These are phyloP conservation scores for Oleoguttula mirabilis DNA, from an alignment of 495 filamentous ascomycete species.

Conservation along the genomic window DNA sequence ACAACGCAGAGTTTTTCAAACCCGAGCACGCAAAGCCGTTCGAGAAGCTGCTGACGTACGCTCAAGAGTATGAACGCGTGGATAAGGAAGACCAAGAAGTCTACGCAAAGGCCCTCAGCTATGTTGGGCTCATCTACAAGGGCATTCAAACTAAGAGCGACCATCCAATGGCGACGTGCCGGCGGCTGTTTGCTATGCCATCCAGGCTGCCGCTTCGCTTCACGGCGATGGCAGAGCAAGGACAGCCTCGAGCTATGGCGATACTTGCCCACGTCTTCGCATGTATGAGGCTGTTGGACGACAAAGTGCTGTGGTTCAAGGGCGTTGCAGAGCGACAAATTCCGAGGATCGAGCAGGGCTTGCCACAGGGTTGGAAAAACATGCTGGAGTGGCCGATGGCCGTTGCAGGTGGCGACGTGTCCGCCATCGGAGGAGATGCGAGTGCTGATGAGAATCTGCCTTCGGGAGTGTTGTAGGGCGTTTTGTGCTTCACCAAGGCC, in stretches of 20 bases:
- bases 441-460: no score
- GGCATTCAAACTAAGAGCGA: conserved; percentile 1
- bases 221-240: conserved; percentile 4
- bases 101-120: conserved; percentile 1
- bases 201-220: conserved; percentile 2
- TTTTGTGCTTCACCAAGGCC: no score
- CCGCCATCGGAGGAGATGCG: no score
- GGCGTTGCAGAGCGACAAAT: conserved; percentile 10
- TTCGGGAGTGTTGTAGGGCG: no score
- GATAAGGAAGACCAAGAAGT: not conserved
- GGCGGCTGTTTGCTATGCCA: conserved; percentile 2
- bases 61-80: conserved; percentile 3
- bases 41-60: not conserved
- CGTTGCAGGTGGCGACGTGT: not conserved
- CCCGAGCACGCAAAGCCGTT: conserved; percentile 8
- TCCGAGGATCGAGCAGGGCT: conserved; percentile 1
- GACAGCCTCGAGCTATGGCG: conserved; percentile 7
- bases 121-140: conserved; percentile 7
- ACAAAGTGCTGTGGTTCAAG: conserved; percentile 1
- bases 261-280: conserved; percentile 11
- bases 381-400: conserved; percentile 8
- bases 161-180: not conserved
- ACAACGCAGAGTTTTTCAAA: conserved; percentile 2
- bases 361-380: conserved; percentile 1
- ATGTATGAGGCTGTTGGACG: conserved; percentile 6